Evolutionary conservation across 352 stramenopile species (phyloP).

Genomic region (Phytophthora sojae): DNA sequence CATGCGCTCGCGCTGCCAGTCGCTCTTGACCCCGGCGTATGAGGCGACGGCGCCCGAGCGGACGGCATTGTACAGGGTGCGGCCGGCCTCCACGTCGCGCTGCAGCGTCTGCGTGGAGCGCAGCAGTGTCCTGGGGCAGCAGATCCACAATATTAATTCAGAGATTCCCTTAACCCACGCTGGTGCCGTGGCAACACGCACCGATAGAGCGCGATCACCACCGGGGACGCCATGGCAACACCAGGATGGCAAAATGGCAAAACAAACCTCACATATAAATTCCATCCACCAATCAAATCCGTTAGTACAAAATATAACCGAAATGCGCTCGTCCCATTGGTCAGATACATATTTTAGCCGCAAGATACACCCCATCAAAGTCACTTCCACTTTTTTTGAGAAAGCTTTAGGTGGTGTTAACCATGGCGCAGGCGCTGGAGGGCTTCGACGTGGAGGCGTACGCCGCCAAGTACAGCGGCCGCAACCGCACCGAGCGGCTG

Average conservation of each 20-base stretch:
- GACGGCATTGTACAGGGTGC: constrained; percentile 68
- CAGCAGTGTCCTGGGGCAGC: constrained; percentile 51
- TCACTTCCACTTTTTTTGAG: constrained; percentile 8
- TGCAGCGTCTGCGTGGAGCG: constrained; percentile 65
- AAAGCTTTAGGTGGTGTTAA: constrained; percentile 8
- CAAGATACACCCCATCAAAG: constrained; percentile 15
- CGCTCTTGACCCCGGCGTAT: constrained; percentile 68
- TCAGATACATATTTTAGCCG: not conserved
- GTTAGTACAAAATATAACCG: not conserved
- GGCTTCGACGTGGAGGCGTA: constrained; percentile 87
- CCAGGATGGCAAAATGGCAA: not conserved
- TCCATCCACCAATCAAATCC: constrained; percentile 9
- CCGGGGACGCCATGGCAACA: constrained; percentile 22
- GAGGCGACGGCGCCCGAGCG: constrained; percentile 70
- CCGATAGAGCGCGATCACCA: constrained; percentile 47
- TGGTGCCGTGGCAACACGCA: constrained; percentile 4
- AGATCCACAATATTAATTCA: constrained; percentile 17
- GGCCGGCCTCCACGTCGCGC: constrained; percentile 50
- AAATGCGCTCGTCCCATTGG: not conserved
- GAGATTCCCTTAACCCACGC: not conserved
- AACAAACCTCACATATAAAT: not conserved
- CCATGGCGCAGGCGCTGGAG: constrained; percentile 16
- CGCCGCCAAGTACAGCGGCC: constrained; percentile 83
- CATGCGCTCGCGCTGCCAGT: constrained; percentile 79
- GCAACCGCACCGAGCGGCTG: constrained; percentile 79